Evolutionary conservation across 2,329 filamentous ascomycete genomes (phyloP).

Genomic region (Cryphonectria radicalis): DNA sequence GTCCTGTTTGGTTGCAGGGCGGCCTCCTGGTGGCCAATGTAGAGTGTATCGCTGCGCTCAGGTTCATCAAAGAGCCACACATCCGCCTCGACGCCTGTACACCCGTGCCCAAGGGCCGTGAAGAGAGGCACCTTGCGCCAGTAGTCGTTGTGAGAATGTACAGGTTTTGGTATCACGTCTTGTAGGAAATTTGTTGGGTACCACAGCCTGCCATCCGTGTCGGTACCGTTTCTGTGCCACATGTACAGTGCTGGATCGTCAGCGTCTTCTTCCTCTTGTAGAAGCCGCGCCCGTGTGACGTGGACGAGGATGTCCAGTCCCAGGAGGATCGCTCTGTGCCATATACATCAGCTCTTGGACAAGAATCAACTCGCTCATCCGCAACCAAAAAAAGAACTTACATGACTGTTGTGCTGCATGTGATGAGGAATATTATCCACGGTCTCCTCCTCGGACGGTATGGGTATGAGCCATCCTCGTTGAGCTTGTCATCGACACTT

Average conservation of each 20-base stretch:
- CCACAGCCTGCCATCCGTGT: constrained; percentile 45
- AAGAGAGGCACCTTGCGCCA: constrained; percentile 67
- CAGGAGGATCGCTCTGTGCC: constrained; percentile 15
- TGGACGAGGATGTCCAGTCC: constrained; percentile 30
- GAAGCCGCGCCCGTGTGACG: constrained; percentile 22
- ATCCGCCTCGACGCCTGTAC: constrained; percentile 70
- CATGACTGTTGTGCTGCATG: constrained; percentile 7
- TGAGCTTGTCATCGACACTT: neutral
- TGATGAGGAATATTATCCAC: constrained; percentile 6
- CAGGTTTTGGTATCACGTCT: constrained; percentile 55
- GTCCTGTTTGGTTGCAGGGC: constrained; percentile 60
- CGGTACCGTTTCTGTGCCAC: constrained; percentile 44
- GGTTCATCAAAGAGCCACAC: constrained; percentile 62
- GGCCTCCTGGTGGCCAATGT: constrained; percentile 65
- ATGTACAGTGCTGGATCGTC: constrained; percentile 38
- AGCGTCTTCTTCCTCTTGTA: constrained; percentile 30
- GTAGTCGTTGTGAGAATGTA: constrained; percentile 74
- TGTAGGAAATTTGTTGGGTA: constrained; percentile 57
- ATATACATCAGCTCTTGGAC: constrained; percentile 1
- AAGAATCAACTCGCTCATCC: neutral
- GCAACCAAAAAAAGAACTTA: constrained; percentile 14
- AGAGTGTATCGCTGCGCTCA: constrained; percentile 47
- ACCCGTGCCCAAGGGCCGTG: constrained; percentile 63
- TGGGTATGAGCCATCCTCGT: neutral
- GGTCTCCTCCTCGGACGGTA: constrained; percentile 11